A percentile compares a stretch with the other conserved stretches of the same genome.
Conservation (phyloP, 768 basidiomycete genomes). For the Tylopilus sp. region DNA sequence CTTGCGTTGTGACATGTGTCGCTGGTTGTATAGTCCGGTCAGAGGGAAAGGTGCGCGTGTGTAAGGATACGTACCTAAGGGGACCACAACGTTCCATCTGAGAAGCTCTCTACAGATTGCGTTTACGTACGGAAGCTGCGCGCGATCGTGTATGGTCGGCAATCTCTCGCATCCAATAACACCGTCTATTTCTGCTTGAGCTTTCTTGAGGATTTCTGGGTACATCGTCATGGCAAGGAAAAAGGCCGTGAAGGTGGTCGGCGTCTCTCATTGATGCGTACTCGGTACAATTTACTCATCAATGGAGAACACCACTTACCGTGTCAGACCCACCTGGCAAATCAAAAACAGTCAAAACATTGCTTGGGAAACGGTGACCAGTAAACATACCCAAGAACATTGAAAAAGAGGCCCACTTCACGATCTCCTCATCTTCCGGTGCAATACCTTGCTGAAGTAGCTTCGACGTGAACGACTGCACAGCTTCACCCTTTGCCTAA, state of each 20-base stretch:
- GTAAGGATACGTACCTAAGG: not conserved
- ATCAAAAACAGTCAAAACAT: not conserved
- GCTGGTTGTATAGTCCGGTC: not conserved
- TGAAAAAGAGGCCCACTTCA: conserved; percentile 9
- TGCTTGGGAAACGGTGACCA: not conserved
- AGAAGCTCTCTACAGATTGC: conserved; percentile 16
- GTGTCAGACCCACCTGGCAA: conserved; percentile 25
- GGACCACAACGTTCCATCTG: conserved; percentile 1
- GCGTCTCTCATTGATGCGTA: conserved; percentile 10
- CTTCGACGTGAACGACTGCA: conserved; percentile 10
- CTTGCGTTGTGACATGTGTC: conserved; percentile 12
- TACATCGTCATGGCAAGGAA: conserved; percentile 21
- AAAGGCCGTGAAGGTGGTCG: conserved; percentile 7
- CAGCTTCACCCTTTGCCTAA: conserved; percentile 9
- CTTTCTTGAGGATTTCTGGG: conserved; percentile 5
- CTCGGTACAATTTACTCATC: not conserved
- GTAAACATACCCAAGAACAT: conserved; percentile 13
- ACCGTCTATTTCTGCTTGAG: conserved; percentile 11
- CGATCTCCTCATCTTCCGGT: conserved; percentile 6
- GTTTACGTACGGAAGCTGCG: conserved; percentile 12
- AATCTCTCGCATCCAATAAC: conserved; percentile 7
- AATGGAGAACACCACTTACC: conserved; percentile 21
- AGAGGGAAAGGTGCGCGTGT: not conserved
- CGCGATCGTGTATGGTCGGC: conserved; percentile 8
- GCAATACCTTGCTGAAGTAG: conserved; percentile 4